Evolutionary conservation across 1,284 basidiomycete species (phyloP).

Genomic region (Thecaphora frezii): DNA sequence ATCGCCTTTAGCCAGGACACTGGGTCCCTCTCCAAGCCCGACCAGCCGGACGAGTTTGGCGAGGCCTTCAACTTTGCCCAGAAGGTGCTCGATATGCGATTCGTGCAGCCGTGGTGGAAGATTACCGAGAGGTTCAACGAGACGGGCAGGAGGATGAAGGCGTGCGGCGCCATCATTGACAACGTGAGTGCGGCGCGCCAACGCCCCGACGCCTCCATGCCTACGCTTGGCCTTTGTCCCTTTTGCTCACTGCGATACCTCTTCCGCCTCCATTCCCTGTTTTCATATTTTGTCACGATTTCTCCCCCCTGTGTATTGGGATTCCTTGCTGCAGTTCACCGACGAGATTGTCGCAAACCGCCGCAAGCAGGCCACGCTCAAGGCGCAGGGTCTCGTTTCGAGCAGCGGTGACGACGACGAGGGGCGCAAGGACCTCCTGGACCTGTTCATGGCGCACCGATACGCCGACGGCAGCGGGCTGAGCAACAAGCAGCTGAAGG

Average conservation of each 20-base stretch:
- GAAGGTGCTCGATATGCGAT: constrained; percentile 8
- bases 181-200: background rate
- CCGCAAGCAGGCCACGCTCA: constrained; percentile 2
- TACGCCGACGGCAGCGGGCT: constrained; percentile 10
- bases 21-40: constrained; percentile 2
- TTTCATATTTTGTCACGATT: no score
- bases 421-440: constrained; percentile 18
- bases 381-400: background rate
- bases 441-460: constrained; percentile 26
- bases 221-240: no score
- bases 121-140: constrained; percentile 5
- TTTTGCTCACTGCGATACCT: no score
- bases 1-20: constrained; percentile 16
- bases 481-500: constrained; percentile 25
- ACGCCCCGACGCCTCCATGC: no score
- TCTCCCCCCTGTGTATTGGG: background rate
- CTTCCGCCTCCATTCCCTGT: no score
- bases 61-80: constrained; percentile 16
- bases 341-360: constrained; percentile 11
- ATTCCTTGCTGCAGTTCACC: constrained; percentile 1
- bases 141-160: constrained; percentile 4
- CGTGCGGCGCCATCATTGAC: constrained; percentile 1
- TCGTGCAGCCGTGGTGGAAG: constrained; percentile 18
- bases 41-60: constrained; percentile 4
- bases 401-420: background rate